Evolutionary conservation across 2,329 filamentous ascomycete species (phyloP).

Genomic region (Fusarium illudens): DNA sequence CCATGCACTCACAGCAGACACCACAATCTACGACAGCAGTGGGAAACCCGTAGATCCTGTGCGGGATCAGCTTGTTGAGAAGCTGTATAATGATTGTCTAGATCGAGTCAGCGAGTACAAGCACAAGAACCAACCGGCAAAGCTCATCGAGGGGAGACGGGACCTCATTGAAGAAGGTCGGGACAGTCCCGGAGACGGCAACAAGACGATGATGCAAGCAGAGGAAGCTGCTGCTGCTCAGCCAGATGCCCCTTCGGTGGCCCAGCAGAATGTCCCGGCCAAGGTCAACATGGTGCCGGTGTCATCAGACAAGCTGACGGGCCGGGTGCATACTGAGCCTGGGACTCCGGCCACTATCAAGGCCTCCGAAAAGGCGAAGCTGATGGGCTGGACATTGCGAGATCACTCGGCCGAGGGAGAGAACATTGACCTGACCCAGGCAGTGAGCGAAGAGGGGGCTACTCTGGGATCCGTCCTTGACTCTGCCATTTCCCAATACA

Average conservation of each 20-base stretch:
- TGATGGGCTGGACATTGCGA: slow-evolving; percentile 84
- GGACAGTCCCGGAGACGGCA: slow-evolving; percentile 76
- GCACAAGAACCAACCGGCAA: slow-evolving; percentile 74
- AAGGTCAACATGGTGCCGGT: slow-evolving; percentile 68
- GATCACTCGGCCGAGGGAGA: slow-evolving; percentile 67
- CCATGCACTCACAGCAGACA: slow-evolving; percentile 79
- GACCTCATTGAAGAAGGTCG: slow-evolving; percentile 83
- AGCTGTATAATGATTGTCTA: slow-evolving; percentile 92
- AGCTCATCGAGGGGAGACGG: slow-evolving; percentile 82
- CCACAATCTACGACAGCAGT: slow-evolving; percentile 88
- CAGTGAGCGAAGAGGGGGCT: slow-evolving; percentile 70
- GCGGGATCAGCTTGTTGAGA: slow-evolving; percentile 85
- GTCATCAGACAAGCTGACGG: slow-evolving; percentile 74
- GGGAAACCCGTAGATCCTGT: slow-evolving; percentile 79
- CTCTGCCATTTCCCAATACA: slow-evolving; percentile 88
- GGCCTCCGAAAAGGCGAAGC: slow-evolving; percentile 78
- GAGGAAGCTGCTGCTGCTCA: slow-evolving; percentile 75
- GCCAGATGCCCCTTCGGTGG: slow-evolving; percentile 61
- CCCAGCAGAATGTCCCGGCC: slow-evolving; percentile 62
- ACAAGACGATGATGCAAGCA: slow-evolving; percentile 73
- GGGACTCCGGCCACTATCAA: slow-evolving; percentile 74
- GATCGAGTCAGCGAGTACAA: slow-evolving; percentile 93
- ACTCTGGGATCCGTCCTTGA: slow-evolving; percentile 93
- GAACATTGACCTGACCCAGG: slow-evolving; percentile 75
- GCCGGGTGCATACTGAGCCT: slow-evolving; percentile 75